Evolutionary conservation across 23 red algal genomes (phyloP), one percentile per base, ranked within the genome.

Genomic region (Gracilaria caudata): DNA sequence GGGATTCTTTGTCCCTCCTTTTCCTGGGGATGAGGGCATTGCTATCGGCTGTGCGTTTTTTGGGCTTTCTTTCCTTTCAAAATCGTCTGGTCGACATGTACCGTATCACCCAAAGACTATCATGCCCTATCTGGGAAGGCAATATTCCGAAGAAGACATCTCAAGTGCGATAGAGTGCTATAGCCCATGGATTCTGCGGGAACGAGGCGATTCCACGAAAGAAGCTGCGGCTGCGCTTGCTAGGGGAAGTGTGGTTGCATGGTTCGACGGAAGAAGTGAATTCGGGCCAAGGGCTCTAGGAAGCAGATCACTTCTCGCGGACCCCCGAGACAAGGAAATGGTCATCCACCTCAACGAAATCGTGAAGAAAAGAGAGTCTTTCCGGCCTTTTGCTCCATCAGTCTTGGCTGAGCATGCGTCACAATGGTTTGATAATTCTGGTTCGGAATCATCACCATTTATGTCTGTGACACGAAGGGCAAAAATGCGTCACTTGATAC

Each of bases 1-100:
- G 6, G 44, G 63, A 36, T 72, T 98, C 59, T 90, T 44, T 24
- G 87, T 98, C 17, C 85, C 95, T 17, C 90, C 95, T 24, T 90
- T 57, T 45, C 95, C 95, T 8, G 95, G 95, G 7, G 95, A 98
- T 91, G 95, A 98, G 47, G 95, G 95, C 7, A 94, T 98, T 38
- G 91, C 90, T 23, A 78, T 98, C 63, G 95, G 95, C 19, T 98
- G 95, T 57, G 90, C 95, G 14, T 35, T 55, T 68, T 93, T 90
- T 56, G 95, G 95, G 0, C 39, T 68, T 45, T 64, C 70, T 17
- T 79, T 68, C 0, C 77, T 51, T 57, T 61, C 72, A 4, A 49
- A 56, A 23, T 24, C 36, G 2, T 20, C 11, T n/a, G 36, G 51
- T 10, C 34, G n/a, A 29, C 10, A 28, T 29, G 23, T 73, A 35